Evolutionary conservation across 2,329 filamentous ascomycete species (phyloP).

Genomic region (Cadophora malorum): DNA sequence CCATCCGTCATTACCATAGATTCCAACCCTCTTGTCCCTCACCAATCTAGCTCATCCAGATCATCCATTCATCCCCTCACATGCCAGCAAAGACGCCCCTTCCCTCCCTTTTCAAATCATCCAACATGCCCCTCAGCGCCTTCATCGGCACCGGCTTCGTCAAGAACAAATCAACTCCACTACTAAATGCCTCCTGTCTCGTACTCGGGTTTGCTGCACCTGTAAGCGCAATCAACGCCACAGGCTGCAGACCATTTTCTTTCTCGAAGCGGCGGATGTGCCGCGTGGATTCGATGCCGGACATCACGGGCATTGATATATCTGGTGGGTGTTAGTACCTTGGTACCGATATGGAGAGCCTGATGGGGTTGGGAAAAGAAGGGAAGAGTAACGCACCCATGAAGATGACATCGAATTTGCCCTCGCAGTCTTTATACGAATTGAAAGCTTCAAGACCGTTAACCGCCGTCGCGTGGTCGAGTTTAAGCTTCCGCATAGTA

Average conservation of each 20-base stretch:
- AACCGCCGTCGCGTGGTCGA: slow-evolving; percentile 48
- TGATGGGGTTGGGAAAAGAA: not conserved
- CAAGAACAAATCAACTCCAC: slow-evolving; percentile 60
- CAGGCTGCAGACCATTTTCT: slow-evolving; percentile 49
- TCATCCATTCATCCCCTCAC: not conserved
- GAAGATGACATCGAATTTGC: slow-evolving; percentile 51
- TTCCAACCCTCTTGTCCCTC: not conserved
- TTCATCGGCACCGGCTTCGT: slow-evolving; percentile 56
- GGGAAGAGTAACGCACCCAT: slow-evolving; percentile 49
- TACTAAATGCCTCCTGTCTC: slow-evolving; percentile 56
- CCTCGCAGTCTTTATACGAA: slow-evolving; percentile 40
- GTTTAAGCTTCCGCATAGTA: slow-evolving; percentile 44
- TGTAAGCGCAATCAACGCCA: slow-evolving; percentile 59
- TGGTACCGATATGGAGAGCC: not conserved
- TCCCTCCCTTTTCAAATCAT: slow-evolving; percentile 40
- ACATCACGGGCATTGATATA: slow-evolving; percentile 62
- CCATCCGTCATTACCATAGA: not conserved
- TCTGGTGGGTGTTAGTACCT: slow-evolving; percentile 49
- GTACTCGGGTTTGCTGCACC: slow-evolving; percentile 57
- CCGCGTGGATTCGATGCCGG: slow-evolving; percentile 55
- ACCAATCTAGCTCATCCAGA: no score
- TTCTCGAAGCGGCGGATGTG: slow-evolving; percentile 57
- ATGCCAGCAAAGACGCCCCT: slow-evolving; percentile 27
- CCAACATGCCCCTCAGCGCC: slow-evolving; percentile 41
- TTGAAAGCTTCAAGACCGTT: slow-evolving; percentile 57